Percentiles rank a stretch among this genome's conserved stretches.
Conservation (phyloP, 2,329 filamentous ascomycete species). For the Nigrospora oryzae region DNA sequence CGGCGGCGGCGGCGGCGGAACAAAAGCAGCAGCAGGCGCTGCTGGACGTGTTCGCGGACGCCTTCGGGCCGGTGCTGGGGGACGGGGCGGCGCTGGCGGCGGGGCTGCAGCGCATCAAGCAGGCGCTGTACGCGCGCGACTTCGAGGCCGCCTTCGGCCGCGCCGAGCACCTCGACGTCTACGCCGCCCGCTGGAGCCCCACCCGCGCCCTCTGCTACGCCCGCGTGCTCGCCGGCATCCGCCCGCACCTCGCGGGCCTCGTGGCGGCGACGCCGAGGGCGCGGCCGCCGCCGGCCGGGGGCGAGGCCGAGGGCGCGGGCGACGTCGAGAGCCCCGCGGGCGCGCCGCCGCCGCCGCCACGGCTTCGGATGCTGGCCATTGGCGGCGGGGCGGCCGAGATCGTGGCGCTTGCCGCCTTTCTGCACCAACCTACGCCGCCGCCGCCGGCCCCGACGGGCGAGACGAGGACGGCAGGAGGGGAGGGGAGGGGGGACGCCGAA, state of each 20-base stretch:
- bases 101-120: conserved; percentile 74
- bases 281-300: conserved; percentile 1
- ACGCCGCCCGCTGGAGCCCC: conserved; percentile 87
- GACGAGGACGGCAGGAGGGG: not conserved
- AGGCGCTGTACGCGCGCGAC: conserved; percentile 77
- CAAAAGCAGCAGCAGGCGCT: conserved; percentile 52
- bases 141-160: conserved; percentile 72
- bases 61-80: conserved; percentile 46
- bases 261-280: conserved; percentile 4
- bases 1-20: not conserved
- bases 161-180: conserved; percentile 65
- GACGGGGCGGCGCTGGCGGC: conserved; percentile 34
- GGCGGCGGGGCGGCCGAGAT: conserved; percentile 57
- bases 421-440: conserved; percentile 15
- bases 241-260: conserved; percentile 22
- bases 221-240: conserved; percentile 36
- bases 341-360: not conserved
- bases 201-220: conserved; percentile 76
- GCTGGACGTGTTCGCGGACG: conserved; percentile 62
- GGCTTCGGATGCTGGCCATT: conserved; percentile 35
- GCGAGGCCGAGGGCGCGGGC: not conserved
- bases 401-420: conserved; percentile 38
- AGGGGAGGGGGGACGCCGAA: not conserved
- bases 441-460: too few species aligned
- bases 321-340: conserved; percentile 1